A percentile compares a stretch with the other conserved stretches of the same genome.
phyloP scores from a whole-genome alignment of 805 yeast species.

The Lipomyces mesembrius region DNA sequence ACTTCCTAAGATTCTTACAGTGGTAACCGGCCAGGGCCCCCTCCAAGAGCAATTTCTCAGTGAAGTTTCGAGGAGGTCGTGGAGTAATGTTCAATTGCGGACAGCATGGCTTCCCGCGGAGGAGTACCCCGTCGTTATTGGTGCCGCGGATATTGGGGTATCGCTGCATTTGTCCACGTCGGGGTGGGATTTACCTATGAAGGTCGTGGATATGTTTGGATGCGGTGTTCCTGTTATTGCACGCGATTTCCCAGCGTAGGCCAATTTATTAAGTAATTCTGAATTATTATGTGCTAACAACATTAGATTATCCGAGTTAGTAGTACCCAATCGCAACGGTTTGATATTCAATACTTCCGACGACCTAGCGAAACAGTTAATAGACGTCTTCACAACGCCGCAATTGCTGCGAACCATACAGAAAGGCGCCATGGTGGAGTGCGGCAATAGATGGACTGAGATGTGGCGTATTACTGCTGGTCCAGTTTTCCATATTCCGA shows the following conservation, averaged over 20 bases:
- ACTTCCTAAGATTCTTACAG: constrained; percentile 52
- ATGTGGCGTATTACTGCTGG: constrained; percentile 68
- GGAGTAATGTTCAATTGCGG: constrained; percentile 58
- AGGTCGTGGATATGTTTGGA: constrained; percentile 93
- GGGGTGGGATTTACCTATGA: constrained; percentile 96
- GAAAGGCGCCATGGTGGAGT: constrained; percentile 74
- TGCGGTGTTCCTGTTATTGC: constrained; percentile 92
- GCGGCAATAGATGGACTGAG: constrained; percentile 69
- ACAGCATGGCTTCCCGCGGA: constrained; percentile 78
- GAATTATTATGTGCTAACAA: background rate
- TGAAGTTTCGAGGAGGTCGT: constrained; percentile 48
- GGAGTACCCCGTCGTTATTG: constrained; percentile 77
- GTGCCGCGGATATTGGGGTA: constrained; percentile 82
- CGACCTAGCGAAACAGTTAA: constrained; percentile 50
- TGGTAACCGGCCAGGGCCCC: constrained; percentile 99
- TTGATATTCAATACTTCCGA: constrained; percentile 52
- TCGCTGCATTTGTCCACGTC: constrained; percentile 91
- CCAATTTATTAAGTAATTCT: background rate
- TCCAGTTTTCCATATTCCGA: constrained; percentile 45
- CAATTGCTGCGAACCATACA: constrained; percentile 51
- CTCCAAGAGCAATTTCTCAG: constrained; percentile 62
- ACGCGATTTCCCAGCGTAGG: constrained; percentile 67
- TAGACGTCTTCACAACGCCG: constrained; percentile 43
- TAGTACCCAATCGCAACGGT: constrained; percentile 73
- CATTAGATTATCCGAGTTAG: constrained; percentile 63